A percentile compares a stretch with the other conserved stretches of the same genome.
phyloP scores from a whole-genome alignment of 345 rosid species.

The Salix dunnii region DNA sequence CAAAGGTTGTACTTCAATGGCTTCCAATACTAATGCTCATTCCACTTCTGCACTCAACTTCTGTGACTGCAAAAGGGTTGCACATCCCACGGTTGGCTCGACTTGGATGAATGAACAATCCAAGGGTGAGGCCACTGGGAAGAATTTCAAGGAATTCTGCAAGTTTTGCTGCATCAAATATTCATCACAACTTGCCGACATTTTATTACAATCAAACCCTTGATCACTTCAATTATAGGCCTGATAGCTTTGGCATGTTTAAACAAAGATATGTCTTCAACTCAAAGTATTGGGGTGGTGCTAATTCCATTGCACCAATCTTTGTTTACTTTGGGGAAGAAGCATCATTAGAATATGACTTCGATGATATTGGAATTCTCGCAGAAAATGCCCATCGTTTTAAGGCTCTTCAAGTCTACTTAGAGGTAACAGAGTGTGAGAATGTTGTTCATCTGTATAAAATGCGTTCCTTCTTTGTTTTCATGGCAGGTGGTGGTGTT shows the following conservation, averaged over 20 bases:
- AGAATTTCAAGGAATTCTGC: not conserved
- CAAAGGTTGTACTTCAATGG: no score
- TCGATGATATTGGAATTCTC: not conserved
- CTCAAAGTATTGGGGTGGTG: not conserved
- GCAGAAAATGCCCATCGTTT: not conserved
- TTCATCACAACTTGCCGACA: not conserved
- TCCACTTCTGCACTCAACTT: no score
- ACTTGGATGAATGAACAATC: no score
- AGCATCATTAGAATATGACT: not conserved
- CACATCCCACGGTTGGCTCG: no score
- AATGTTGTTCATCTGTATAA: not conserved
- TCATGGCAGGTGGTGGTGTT: not conserved
- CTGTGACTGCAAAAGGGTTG: no score
- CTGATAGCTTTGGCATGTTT: conserved; percentile 2
- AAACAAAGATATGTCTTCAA: not conserved
- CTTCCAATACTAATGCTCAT: no score
- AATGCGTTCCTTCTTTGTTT: not conserved
- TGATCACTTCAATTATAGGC: conserved; percentile 7
- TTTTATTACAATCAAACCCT: conserved; percentile 1
- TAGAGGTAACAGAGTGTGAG: not conserved
- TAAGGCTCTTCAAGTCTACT: not conserved
- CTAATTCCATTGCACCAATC: not conserved
- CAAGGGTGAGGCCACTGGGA: not conserved
- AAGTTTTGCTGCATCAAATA: not conserved
- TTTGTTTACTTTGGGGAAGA: not conserved